Evolutionary conservation across 2,329 filamentous ascomycete genomes (phyloP), one percentile per base, ranked within the genome.

Genomic region (Dryadomyces sulphureus): DNA sequence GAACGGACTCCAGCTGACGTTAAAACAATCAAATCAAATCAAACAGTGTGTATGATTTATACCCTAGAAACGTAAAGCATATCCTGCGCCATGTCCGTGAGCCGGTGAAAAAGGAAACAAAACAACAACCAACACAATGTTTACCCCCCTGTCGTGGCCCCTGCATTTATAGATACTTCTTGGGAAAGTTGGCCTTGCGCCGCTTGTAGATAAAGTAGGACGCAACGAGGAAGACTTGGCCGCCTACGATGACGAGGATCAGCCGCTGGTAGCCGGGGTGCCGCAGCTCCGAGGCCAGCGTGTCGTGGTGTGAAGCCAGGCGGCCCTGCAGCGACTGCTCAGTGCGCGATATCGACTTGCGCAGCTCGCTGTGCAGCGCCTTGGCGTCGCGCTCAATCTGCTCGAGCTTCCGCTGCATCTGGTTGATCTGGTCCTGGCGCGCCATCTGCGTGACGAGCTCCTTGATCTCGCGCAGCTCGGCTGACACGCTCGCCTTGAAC

Each of bases 91-190:
- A n/a, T n/a, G n/a, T n/a, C n/a, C n/a, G n/a, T n/a, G n/a, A n/a
- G n/a, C n/a, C n/a, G n/a, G n/a, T n/a, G n/a, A n/a, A n/a, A n/a
- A n/a, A n/a, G 9, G 17, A 36, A 36, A 16, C 6, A 36, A 12
- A 17, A n/a, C 17, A 35, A 35, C 20, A 38, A 38, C n/a, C n/a
- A n/a, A n/a, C n/a, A n/a, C n/a, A n/a, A n/a, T n/a, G n/a, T n/a
- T n/a, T n/a, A n/a, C n/a, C n/a, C n/a, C n/a, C n/a, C n/a, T n/a
- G n/a, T n/a, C n/a, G n/a, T n/a, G n/a, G n/a, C n/a, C n/a, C n/a
- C n/a, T n/a, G n/a, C n/a, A n/a, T n/a, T n/a, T n/a, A 94, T 59
- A 94, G 66, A 62, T 88, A 95, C 67, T 95, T 95, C 73, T 94
- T 94, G n/a, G 86, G 86, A 62, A 79, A 77, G 52, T 71, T 78